Evolutionary conservation across 352 stramenopile species (phyloP).

Genomic region (Phytophthora foliorum): DNA sequence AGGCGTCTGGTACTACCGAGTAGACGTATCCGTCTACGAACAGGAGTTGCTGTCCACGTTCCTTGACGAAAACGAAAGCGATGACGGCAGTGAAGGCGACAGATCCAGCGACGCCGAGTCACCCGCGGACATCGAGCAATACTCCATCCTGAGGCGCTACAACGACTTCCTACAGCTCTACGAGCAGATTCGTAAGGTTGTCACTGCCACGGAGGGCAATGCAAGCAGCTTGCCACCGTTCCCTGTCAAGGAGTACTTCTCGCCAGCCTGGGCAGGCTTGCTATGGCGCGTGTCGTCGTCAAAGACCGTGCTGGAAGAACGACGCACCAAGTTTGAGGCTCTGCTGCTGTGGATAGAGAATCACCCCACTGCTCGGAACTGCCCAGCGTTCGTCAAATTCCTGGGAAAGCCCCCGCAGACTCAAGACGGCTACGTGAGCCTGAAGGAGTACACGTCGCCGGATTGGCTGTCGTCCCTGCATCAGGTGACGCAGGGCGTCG

Average conservation of each 20-base stretch:
- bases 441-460: constrained; percentile 80
- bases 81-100: constrained; percentile 33
- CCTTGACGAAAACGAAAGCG: constrained; percentile 24
- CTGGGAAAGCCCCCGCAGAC: constrained; percentile 69
- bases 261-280: constrained; percentile 52
- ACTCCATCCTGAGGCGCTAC: constrained; percentile 75
- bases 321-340: constrained; percentile 57
- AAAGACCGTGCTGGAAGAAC: constrained; percentile 58
- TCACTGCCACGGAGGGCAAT: constrained; percentile 21
- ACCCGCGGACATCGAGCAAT: constrained; percentile 49
- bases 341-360: constrained; percentile 72
- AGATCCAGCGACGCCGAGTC: constrained; percentile 19
- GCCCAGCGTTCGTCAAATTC: constrained; percentile 53
- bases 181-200: constrained; percentile 45
- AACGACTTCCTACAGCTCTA: constrained; percentile 73
- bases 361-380: constrained; percentile 51
- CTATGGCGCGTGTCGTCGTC: constrained; percentile 62
- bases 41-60: constrained; percentile 24
- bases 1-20: constrained; percentile 78
- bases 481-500: constrained; percentile 49
- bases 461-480: constrained; percentile 72
- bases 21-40: constrained; percentile 58
- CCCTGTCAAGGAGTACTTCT: constrained; percentile 66
- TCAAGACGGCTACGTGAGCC: constrained; percentile 69
- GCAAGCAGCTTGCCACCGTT: constrained; percentile 48